phyloP scores from a whole-genome alignment of 129 eudicot species.

The Flaveria trinervia region DNA sequence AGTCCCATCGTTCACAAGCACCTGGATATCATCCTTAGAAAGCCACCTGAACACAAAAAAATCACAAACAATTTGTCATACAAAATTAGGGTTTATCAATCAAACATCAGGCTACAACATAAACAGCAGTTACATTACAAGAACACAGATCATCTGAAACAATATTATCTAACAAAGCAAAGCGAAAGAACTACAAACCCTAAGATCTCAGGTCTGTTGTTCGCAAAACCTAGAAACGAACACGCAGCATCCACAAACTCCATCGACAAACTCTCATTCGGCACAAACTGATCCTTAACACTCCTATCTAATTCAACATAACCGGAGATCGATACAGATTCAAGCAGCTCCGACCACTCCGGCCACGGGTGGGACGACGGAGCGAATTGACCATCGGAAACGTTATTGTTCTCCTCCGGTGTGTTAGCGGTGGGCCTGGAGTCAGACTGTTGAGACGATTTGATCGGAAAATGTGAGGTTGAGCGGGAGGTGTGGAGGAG shows the following conservation, averaged over 20 bases:
- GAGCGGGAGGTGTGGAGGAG: slow-evolving; percentile 17
- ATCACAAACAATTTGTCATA: neutral
- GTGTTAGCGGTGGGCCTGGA: slow-evolving; percentile 32
- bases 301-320: slow-evolving; percentile 1
- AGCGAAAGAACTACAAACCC: slow-evolving; percentile 43
- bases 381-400: slow-evolving; percentile 20
- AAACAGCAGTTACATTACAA: neutral
- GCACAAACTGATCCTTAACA: slow-evolving; percentile 52
- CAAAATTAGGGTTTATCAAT: neutral
- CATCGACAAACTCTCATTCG: slow-evolving; percentile 44
- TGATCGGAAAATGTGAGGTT: slow-evolving; percentile 19
- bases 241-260: slow-evolving; percentile 58
- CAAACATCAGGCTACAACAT: neutral
- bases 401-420: slow-evolving; percentile 15
- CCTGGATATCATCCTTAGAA: slow-evolving; percentile 65
- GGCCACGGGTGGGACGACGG: slow-evolving; percentile 67
- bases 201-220: slow-evolving; percentile 48
- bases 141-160: neutral
- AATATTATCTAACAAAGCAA: neutral
- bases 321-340: slow-evolving; percentile 29
- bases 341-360: slow-evolving; percentile 53
- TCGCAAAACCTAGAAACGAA: slow-evolving; percentile 60
- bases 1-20: slow-evolving; percentile 62
- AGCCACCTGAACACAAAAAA: slow-evolving; percentile 51
- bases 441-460: slow-evolving; percentile 37